Evolutionary conservation across 2,329 filamentous ascomycete genomes (phyloP).

Genomic region (Arthrobotrys megalospora): DNA sequence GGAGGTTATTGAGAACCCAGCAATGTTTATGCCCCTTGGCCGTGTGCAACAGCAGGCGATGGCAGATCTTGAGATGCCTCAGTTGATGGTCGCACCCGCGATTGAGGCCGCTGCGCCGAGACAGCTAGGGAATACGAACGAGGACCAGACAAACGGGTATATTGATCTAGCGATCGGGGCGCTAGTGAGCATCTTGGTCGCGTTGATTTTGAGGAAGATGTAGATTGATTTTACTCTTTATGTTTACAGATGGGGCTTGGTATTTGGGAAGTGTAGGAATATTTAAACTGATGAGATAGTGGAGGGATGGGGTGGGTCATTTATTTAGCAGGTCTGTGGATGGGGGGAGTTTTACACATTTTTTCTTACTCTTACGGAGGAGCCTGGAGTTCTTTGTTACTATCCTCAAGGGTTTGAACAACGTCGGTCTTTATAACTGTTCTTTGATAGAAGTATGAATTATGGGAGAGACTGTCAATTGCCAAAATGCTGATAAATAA

Average conservation of each 20-base stretch:
- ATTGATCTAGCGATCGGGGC: conserved; percentile 47
- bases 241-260: neutral
- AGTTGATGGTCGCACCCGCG: neutral
- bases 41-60: conserved; percentile 28
- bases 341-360: no score
- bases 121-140: conserved; percentile 18
- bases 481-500: neutral
- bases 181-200: conserved; percentile 28
- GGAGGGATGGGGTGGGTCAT: neutral
- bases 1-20: conserved; percentile 35
- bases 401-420: no score
- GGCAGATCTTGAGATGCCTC: no score
- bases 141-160: conserved; percentile 43
- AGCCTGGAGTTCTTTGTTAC: no score
- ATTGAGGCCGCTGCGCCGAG: conserved; percentile 38
- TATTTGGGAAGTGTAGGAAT: conserved; percentile 24
- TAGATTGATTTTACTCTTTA: neutral
- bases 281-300: conserved; percentile 14
- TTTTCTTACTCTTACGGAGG: no score
- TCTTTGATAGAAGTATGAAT: no score
- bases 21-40: conserved; percentile 53
- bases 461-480: no score
- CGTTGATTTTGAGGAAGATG: conserved; percentile 46
- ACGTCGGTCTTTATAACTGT: no score
- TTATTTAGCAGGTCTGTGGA: neutral